Percentiles rank a stretch among this genome's conserved stretches.
These are phyloP conservation scores for Chamaenerion angustifolium DNA, from an alignment of 345 rosid genomes.

Conservation along the genomic window DNA sequence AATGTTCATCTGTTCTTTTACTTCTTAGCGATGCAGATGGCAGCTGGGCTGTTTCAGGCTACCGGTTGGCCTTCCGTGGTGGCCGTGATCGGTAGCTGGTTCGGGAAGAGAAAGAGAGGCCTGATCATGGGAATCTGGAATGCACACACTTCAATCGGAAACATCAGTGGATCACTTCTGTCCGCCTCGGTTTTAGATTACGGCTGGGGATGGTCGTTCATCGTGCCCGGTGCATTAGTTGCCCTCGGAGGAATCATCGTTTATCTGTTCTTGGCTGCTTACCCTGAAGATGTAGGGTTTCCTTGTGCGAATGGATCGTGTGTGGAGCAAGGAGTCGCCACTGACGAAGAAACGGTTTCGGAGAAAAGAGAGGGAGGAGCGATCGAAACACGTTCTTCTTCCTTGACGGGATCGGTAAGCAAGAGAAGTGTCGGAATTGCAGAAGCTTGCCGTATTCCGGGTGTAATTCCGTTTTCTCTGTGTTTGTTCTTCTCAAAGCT, in stretches of 20 bases:
- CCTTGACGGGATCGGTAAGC: conserved; percentile 20
- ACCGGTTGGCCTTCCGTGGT: conserved; percentile 98
- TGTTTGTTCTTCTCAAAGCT: conserved; percentile 89
- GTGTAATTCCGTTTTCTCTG: conserved; percentile 78
- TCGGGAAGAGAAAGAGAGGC: conserved; percentile 80
- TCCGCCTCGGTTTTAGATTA: conserved; percentile 79
- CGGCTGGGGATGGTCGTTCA: conserved; percentile 98
- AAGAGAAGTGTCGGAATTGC: conserved; percentile 66
- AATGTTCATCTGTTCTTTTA: conserved; percentile 57
- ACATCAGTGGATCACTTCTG: conserved; percentile 75
- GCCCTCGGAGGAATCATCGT: conserved; percentile 56
- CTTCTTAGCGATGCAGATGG: conserved; percentile 68
- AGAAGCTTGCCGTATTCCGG: conserved; percentile 84
- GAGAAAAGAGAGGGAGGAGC: conserved; percentile 8
- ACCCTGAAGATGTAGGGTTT: conserved; percentile 87
- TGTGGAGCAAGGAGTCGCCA: background rate
- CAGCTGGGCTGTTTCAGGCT: conserved; percentile 81
- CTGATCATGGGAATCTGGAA: conserved; percentile 98
- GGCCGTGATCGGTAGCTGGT: conserved; percentile 94
- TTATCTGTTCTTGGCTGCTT: conserved; percentile 69
- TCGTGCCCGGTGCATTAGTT: conserved; percentile 65
- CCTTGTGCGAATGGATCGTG: conserved; percentile 22
- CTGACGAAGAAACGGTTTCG: conserved; percentile 30
- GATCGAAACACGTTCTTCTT: conserved; percentile 1
- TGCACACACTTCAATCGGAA: conserved; percentile 90